These are phyloP conservation scores for Alnus rubra DNA, from an alignment of 306 rosid genomes.

Conservation along the genomic window DNA sequence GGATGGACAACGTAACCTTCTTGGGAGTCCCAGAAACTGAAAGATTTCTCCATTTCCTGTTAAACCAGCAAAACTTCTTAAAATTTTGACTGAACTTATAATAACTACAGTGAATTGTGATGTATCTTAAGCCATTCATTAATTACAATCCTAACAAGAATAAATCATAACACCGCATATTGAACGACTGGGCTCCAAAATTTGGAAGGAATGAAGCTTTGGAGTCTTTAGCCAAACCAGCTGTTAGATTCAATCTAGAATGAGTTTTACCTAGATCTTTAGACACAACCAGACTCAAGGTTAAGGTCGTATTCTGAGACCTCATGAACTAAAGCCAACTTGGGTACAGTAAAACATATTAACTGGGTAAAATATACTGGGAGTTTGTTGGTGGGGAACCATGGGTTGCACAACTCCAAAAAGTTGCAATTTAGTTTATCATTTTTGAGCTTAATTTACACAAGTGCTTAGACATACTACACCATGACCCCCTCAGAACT, in stretches of 20 bases:
- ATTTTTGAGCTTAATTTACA: background rate
- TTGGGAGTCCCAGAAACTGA: conserved; percentile 50
- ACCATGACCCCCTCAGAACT: background rate
- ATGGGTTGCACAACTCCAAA: background rate
- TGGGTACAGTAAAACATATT: background rate
- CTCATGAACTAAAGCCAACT: background rate
- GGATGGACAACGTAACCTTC: conserved; percentile 42
- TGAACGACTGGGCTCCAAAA: background rate
- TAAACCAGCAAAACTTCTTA: conserved; percentile 9
- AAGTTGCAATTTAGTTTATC: background rate
- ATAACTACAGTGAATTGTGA: conserved; percentile 1
- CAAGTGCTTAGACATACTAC: background rate
- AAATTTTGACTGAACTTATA: background rate
- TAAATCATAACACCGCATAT: background rate
- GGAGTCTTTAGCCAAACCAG: background rate
- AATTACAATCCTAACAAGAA: background rate
- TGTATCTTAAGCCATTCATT: conserved; percentile 10
- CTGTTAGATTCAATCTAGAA: too few species aligned
- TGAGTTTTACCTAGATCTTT: too few species aligned
- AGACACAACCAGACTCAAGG: background rate
- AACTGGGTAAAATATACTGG: background rate
- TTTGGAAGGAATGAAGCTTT: conserved; percentile 1
- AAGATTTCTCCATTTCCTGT: conserved; percentile 72
- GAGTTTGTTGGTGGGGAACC: background rate
- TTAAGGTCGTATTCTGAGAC: background rate